Evolutionary conservation across 2,329 filamentous ascomycete genomes (phyloP).

Genomic region (Leptographium galeiforme): DNA sequence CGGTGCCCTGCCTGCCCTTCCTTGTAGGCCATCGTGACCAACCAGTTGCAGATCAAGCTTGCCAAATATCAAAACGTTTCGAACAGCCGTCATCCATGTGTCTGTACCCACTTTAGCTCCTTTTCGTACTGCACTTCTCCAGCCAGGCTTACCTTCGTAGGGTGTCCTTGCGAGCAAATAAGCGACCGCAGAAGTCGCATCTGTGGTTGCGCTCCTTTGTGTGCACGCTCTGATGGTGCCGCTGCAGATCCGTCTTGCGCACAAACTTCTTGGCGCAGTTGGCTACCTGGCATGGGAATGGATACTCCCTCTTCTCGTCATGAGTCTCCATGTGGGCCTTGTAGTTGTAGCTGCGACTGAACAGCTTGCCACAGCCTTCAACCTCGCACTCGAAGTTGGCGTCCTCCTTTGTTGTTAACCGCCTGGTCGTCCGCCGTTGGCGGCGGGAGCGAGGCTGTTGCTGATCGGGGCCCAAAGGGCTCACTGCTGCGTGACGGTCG

Average conservation of each 20-base stretch:
- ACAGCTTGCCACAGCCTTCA: constrained; percentile 61
- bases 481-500: no score
- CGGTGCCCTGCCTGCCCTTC: neutral
- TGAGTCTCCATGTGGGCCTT: constrained; percentile 80
- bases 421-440: constrained; percentile 28
- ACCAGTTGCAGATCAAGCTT: constrained; percentile 32
- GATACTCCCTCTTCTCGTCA: constrained; percentile 57
- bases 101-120: constrained; percentile 24
- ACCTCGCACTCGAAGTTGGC: constrained; percentile 58
- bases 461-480: neutral
- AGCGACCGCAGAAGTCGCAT: constrained; percentile 56
- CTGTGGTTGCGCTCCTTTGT: constrained; percentile 56
- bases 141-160: constrained; percentile 50
- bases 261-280: constrained; percentile 67
- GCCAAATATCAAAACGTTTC: constrained; percentile 45
- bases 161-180: constrained; percentile 72
- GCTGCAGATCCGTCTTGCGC: constrained; percentile 63
- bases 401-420: constrained; percentile 51
- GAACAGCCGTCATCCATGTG: constrained; percentile 68
- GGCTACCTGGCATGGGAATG: constrained; percentile 50
- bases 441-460: constrained; percentile 10
- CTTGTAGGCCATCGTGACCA: constrained; percentile 13
- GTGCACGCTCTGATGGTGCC: constrained; percentile 55
- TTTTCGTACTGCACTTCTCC: neutral
- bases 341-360: constrained; percentile 75